Evolutionary conservation across 192 early-diverging fungal genomes (phyloP).

Genomic region (Backusella morwellensis): DNA sequence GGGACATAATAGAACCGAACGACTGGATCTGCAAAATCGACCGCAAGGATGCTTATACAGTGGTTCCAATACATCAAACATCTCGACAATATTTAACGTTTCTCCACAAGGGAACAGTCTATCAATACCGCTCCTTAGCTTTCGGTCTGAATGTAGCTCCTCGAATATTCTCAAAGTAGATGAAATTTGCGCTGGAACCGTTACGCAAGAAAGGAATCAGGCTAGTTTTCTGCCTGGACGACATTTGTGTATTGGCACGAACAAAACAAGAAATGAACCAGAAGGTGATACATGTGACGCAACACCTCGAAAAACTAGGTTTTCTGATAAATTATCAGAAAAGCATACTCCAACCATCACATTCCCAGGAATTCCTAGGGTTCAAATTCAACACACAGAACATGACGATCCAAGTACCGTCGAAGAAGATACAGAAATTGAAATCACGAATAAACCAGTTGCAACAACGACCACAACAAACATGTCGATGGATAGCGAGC

Average conservation of each 20-base stretch:
- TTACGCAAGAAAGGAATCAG: constrained; percentile 12
- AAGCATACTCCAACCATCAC: not conserved
- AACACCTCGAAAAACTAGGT: not conserved
- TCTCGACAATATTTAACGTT: constrained; percentile 12
- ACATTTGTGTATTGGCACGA: constrained; percentile 14
- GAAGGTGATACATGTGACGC: not conserved
- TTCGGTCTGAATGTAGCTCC: constrained; percentile 24
- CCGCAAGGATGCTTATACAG: constrained; percentile 24
- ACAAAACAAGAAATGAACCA: constrained; percentile 1
- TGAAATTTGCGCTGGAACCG: constrained; percentile 19
- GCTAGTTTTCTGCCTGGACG: constrained; percentile 18
- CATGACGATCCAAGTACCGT: not conserved
- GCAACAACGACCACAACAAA: not conserved
- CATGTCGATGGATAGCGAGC: constrained; percentile 13
- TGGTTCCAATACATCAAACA: constrained; percentile 15
- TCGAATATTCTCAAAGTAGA: constrained; percentile 17
- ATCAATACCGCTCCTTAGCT: constrained; percentile 13
- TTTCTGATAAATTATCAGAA: constrained; percentile 15
- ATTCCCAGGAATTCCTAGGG: constrained; percentile 11
- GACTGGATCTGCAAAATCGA: constrained; percentile 26
- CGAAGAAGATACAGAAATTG: not conserved
- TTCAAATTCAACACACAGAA: constrained; percentile 5
- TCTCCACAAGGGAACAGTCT: not conserved
- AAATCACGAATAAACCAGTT: not conserved
- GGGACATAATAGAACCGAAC: constrained; percentile 18